Base-by-base conservation (phyloP, 495 filamentous ascomycete genomes). In the Aspergillus ostianus region DNA sequence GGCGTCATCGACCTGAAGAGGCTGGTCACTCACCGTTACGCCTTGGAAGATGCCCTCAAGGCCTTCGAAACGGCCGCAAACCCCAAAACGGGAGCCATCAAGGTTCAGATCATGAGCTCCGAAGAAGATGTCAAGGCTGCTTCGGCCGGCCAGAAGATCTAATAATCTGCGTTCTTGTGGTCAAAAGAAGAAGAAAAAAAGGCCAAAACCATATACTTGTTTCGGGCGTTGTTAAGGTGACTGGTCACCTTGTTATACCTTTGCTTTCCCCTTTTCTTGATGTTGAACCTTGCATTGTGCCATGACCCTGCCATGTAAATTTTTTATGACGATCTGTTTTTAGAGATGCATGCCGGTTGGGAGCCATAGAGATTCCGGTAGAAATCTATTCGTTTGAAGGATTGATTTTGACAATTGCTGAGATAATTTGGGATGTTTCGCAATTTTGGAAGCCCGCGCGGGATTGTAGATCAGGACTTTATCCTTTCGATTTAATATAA, bases 1-100 rank as follows among this genome's bases (percentile, higher is more conserved):
- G 90, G 90, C 12, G 82, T 96, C 23, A 82, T 96, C 66, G 84
- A 95, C 65, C 75, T 97, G 68, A 80, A 80, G 67, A 87, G 83
- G 73, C 79, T 98, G 51, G 90, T 96, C 21, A 97, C 93, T 55
- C 93, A 97, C 78, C 84, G 91, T 30, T 96, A 89, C 74, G 68
- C 80, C 41, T 74, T 97, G 12, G 93, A 97, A 78, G 87, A 98
- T 61, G 92, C 93, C 4, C 70, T 93, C 27, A 84, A 92, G 75
- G 93, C 93, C 23, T 98, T 98, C 73, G 83, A 90, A 74, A 93
- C 87, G 15, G 91, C 91, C 20, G 83, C 88, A 3, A 85, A 96
- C 73, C 86, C 90, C n/a, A 91, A 86, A 77, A 96, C 87, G 44
- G 93, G 93, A 3, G 92, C 93, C 15, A 96, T 98, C 70, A 98